A percentile compares a stretch with the other conserved stretches of the same genome.
These are phyloP conservation scores for Penicillium decumbens DNA, from an alignment of 2,329 filamentous ascomycete species.

Conservation along the genomic window DNA sequence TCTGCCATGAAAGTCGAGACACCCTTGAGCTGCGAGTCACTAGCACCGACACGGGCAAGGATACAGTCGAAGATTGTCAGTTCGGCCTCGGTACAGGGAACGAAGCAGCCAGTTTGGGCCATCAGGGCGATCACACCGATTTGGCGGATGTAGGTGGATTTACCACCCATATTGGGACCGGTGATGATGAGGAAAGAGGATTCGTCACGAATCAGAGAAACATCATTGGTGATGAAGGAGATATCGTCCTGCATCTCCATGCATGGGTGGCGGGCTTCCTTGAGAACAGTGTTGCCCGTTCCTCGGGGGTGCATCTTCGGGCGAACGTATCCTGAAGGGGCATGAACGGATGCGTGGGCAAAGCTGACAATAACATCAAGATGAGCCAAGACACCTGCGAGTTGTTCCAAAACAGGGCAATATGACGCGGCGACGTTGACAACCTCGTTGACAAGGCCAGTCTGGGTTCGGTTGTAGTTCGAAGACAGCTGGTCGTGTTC, in stretches of 20 bases:
- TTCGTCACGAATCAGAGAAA: conserved; percentile 68
- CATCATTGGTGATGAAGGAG: conserved; percentile 97
- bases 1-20: conserved; percentile 99
- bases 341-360: conserved; percentile 87
- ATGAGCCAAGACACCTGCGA: conserved; percentile 84
- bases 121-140: conserved; percentile 95
- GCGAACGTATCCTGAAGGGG: conserved; percentile 83
- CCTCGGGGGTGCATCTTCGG: conserved; percentile 87
- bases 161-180: conserved; percentile 98
- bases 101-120: conserved; percentile 95
- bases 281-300: conserved; percentile 80
- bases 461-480: conserved; percentile 93
- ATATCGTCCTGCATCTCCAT: conserved; percentile 99
- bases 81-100: conserved; percentile 84
- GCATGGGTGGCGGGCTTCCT: conserved; percentile 90
- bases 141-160: conserved; percentile 96
- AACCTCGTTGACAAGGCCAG: conserved; percentile 84
- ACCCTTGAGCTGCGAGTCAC: conserved; percentile 93
- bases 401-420: conserved; percentile 81
- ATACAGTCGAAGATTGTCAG: conserved; percentile 96
- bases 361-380: conserved; percentile 93
- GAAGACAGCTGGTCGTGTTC: conserved; percentile 92
- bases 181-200: conserved; percentile 96
- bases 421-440: conserved; percentile 92
- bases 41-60: conserved; percentile 89